These are phyloP conservation scores for Acorus gramineus DNA, from an alignment of 106 monocot species.

Conservation along the genomic window DNA sequence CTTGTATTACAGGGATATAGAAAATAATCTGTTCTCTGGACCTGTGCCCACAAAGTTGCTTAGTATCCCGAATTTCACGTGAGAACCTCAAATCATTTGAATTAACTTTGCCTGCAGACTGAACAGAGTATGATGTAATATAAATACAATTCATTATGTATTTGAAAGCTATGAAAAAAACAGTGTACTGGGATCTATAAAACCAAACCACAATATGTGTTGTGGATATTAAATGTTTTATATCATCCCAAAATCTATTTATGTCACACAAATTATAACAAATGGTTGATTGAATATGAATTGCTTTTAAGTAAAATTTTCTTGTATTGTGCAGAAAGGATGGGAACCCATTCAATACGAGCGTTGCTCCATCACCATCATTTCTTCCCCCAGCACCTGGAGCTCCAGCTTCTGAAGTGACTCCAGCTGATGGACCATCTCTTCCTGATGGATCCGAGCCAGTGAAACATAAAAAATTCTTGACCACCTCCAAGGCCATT, in stretches of 20 bases:
- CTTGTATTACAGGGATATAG: constrained; percentile 60
- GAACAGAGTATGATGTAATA: background rate
- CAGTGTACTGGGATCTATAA: too few relatives aligned
- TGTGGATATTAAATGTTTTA: too few relatives aligned
- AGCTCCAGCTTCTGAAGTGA: constrained; percentile 22
- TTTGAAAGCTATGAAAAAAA: too few relatives aligned
- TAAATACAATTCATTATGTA: too few relatives aligned
- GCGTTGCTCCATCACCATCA: constrained; percentile 43
- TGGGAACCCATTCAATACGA: constrained; percentile 91
- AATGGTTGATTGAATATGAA: too few relatives aligned
- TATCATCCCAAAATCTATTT: too few relatives aligned
- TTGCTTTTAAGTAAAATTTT: too few relatives aligned
- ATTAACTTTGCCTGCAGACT: background rate
- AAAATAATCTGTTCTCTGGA: constrained; percentile 82
- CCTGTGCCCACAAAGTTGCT: constrained; percentile 61
- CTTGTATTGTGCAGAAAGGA: constrained; percentile 50
- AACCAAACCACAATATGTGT: too few relatives aligned
- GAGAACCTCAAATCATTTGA: constrained; percentile 7
- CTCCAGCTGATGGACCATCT: constrained; percentile 24
- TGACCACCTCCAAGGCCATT: constrained; percentile 44
- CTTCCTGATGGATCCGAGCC: constrained; percentile 5
- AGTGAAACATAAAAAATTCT: constrained; percentile 18
- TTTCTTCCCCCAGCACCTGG: constrained; percentile 26
- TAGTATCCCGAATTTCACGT: constrained; percentile 71
- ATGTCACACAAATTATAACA: too few relatives aligned